Conservation (phyloP, 139 green algal species). For the Volvox africanus region DNA sequence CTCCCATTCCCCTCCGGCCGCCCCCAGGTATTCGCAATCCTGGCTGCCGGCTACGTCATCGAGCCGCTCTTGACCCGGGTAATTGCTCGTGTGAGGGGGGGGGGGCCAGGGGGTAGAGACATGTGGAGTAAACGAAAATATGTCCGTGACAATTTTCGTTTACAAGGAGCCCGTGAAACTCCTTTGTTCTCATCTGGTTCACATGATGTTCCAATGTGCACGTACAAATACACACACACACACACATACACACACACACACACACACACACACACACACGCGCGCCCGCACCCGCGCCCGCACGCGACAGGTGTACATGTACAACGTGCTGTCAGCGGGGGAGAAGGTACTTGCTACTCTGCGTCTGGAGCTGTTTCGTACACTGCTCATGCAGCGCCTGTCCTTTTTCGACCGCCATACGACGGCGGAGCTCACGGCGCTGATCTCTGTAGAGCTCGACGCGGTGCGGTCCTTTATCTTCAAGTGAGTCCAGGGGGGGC, state of each 20-base stretch:
- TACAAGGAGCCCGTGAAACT: too few relatives aligned
- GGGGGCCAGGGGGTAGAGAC: not conserved
- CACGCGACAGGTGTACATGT: constrained; percentile 82
- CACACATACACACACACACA: too few relatives aligned
- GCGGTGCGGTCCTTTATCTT: constrained; percentile 87
- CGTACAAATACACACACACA: too few relatives aligned
- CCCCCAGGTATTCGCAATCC: constrained; percentile 68
- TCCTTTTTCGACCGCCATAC: constrained; percentile 73
- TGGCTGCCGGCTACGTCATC: constrained; percentile 81
- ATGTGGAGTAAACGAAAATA: too few relatives aligned
- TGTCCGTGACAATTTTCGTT: too few relatives aligned
- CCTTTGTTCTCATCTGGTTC: too few relatives aligned
- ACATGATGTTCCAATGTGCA: too few relatives aligned
- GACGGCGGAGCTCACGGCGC: constrained; percentile 77
- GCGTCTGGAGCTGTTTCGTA: constrained; percentile 86
- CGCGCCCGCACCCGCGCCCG: too few relatives aligned
- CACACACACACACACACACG: too few relatives aligned
- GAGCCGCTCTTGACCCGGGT: constrained; percentile 84
- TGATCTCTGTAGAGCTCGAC: constrained; percentile 88
- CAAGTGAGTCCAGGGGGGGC: constrained; percentile 55
- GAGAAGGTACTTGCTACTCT: constrained; percentile 83
- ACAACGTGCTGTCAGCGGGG: constrained; percentile 73
- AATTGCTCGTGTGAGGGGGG: not conserved
- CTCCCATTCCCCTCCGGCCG: not conserved
- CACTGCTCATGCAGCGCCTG: constrained; percentile 85